Base-by-base conservation (phyloP, 441 rosid genomes). In the Croton laevigatus region DNA sequence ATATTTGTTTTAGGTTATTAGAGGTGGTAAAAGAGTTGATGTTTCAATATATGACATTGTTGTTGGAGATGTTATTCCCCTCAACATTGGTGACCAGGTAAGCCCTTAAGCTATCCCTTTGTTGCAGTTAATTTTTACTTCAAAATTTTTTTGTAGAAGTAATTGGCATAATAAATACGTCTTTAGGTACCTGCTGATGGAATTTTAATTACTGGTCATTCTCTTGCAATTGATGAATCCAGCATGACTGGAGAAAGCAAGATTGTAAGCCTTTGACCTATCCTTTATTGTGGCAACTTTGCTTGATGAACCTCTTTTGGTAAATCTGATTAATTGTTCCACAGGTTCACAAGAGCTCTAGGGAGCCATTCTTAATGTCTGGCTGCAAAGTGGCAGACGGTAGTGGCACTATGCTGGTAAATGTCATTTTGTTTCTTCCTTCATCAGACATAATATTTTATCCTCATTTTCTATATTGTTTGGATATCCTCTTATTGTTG, bases 201-300 rank as follows among this genome's bases (percentile, higher is more conserved):
- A 80, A 80, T 93, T 72, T 40, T 93, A 76, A 85, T 91, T 72
- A 75, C 78, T 72, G 94, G 97, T 32, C 94, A 88, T 80, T 91
- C 99, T 46, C 86, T 94, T 70, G 83, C 94, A 5, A 79, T 92
- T 73, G 99, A 94, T 73, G 99, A 94, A 85, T 94, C 99, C 46
- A 94, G 99, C 90, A 94, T 94, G 99, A 94, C 99, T 8, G 99
- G 99, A 72, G 99, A 94, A 82, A 96, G 99, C 88, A 90, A 93
- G 81, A 88, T 88, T 70, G 99, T 93, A 82, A 78, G 81, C 38
- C 17, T 70, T 64, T 51, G 59, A 53, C 46, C 44, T 57, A 13
- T 71, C n/a, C 45, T 66, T 64, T 20, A 34, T 10, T 62, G 37
- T 66, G 27, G 37, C 57, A 64, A 68, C 65, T 27, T 59, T 71